These are phyloP conservation scores for Chloranthus sessilifolius DNA, from an alignment of 164 flowering plant genomes.

Conservation along the genomic window DNA sequence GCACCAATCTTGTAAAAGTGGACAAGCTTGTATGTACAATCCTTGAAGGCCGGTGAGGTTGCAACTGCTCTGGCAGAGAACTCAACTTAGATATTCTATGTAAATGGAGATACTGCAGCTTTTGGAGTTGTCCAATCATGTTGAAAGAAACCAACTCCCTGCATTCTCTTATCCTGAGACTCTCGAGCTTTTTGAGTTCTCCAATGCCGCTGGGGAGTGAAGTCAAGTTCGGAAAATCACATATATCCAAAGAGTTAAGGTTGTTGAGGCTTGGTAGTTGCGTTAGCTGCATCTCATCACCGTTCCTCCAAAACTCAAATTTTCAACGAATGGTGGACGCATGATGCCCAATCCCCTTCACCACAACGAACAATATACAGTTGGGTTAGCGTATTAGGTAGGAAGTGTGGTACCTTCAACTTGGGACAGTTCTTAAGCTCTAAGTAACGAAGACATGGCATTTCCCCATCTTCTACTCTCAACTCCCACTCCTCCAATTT, in stretches of 20 bases:
- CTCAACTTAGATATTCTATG: fast-evolving
- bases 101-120: too few species aligned
- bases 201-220: conserved; percentile 1
- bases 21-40: neutral
- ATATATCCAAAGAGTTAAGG: neutral
- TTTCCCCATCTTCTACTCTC: neutral
- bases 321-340: neutral
- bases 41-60: neutral
- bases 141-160: too few species aligned
- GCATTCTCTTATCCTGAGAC: neutral
- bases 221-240: too few species aligned
- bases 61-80: neutral
- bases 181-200: conserved; percentile 1
- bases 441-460: conserved; percentile 2
- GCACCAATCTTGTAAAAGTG: neutral
- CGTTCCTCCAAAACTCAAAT: neutral
- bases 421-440: neutral
- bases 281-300: neutral
- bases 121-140: too few species aligned
- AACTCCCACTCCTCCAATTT: conserved; percentile 8
- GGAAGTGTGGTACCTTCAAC: conserved; percentile 1
- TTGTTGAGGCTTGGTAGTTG: neutral
- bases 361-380: neutral
- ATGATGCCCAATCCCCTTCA: neutral
- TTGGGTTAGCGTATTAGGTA: neutral